Evolutionary conservation across 148 eudicot species (phyloP), one percentile per base, ranked within the genome.

Genomic region (Talinum fruticosum): DNA sequence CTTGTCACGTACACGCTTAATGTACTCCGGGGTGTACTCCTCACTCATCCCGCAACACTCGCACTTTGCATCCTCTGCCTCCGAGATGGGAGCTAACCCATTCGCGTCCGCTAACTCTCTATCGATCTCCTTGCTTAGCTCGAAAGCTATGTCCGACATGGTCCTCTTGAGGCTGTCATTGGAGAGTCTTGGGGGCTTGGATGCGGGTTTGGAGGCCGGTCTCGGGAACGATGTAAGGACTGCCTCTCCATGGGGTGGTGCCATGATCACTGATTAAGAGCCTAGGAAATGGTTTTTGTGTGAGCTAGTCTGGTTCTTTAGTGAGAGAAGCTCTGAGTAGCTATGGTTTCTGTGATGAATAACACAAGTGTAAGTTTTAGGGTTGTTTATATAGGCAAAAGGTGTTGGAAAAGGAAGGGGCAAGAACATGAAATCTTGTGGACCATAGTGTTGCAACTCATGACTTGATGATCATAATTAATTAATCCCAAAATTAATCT

Each of bases 31-130:
- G 2, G 97, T 93, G 87, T 87, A 93, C 85, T 93, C 97, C 62
- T 93, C 97, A 10, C 83, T 76, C 97, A 93, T 91, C 23, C 92
- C 95, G 77, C 97, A 93, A 76, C 97, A 93, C 82, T 93, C 97
- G 41, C 97, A 93, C 71, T 86, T 89, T n/a, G 90, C 93, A 14
- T 89, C 86, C 71, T 87, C 93, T 12, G 89, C 91, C 68, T 92
- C 97, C 1, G 91, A 84, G 41, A 92, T 87, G 0, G 87, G 85
- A 4, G 93, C 85, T 8, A 62, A 29, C 3, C 73, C 49, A 16
- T 45, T 71, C 1, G 78, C 12, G 28, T 76, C 79, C 14, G 51
- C 76, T 4, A 74, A 38, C 13, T 81, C 83, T 19, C 78, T 82
- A 15, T 72, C 69, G 18, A 80, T 84, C n/a, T 87, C 89, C 66